Percentiles rank a stretch among this genome's conserved stretches.
These are phyloP conservation scores for Calonectria fujianensis DNA, from an alignment of 2,329 filamentous ascomycete species.

Conservation along the genomic window DNA sequence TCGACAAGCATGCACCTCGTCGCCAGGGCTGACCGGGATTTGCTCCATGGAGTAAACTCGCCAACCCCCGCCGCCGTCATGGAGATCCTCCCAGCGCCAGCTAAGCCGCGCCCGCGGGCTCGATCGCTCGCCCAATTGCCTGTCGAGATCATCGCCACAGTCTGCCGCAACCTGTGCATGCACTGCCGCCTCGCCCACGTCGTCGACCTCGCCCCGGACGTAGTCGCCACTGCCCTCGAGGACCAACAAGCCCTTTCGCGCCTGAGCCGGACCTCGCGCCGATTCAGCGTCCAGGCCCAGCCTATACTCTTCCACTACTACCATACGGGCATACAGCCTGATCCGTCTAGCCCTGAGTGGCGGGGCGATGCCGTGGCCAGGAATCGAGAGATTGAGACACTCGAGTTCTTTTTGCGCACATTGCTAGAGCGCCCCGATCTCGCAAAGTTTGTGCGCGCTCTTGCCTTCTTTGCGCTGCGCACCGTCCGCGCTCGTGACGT, in stretches of 20 bases:
- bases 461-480: conserved; percentile 52
- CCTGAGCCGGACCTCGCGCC: conserved; percentile 53
- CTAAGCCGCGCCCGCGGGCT: conserved; percentile 37
- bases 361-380: conserved; percentile 39
- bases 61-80: conserved; percentile 31
- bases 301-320: conserved; percentile 54
- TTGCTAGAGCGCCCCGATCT: conserved; percentile 52
- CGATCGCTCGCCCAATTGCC: conserved; percentile 50
- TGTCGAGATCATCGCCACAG: conserved; percentile 53
- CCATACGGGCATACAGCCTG: conserved; percentile 49
- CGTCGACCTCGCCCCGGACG: conserved; percentile 51
- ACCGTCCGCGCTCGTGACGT: conserved; percentile 41
- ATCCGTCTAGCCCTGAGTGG: conserved; percentile 41
- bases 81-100: conserved; percentile 23
- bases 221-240: conserved; percentile 49
- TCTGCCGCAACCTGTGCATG: conserved; percentile 53
- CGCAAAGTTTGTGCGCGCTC: conserved; percentile 50
- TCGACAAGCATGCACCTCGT: conserved; percentile 50
- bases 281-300: conserved; percentile 48
- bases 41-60: conserved; percentile 45
- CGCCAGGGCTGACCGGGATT: conserved; percentile 49
- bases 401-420: conserved; percentile 51
- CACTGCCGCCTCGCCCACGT: conserved; percentile 53
- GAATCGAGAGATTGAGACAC: conserved; percentile 45
- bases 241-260: conserved; percentile 54